Base-by-base conservation (phyloP, 495 filamentous ascomycete species). In the Aspergillus saccharolyticus region DNA sequence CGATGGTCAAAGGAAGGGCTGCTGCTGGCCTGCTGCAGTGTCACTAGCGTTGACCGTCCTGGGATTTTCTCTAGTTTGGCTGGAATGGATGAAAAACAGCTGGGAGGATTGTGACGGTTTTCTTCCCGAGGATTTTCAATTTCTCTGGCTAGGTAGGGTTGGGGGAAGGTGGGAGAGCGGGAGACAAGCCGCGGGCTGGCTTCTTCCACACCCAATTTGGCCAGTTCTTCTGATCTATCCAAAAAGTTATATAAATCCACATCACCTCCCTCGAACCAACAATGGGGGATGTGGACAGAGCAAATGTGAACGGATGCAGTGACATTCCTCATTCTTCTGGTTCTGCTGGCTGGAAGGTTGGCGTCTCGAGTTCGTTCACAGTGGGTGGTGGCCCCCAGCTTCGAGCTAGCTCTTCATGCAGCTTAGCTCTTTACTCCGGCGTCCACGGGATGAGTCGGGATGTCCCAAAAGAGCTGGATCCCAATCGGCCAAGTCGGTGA, bases 141-240 rank as follows among this genome's bases (percentile, higher is more conserved):
- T 39, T 39, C 33, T 39, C 10, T 39, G 33, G 33, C 33, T 39
- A 39, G 33, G 33, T 39, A 39, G 33, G 33, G 33, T 30, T 28
- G 17, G 16, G 4, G 12, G 16, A 21, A 21, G 22, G 15, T 6
- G 9, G 15, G 47, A 15, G 2, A 18, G 22, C 47, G 15, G 28
- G 20, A 52, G 50, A 15, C 39, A 24, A 9, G 16, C 25, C 12
- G 44, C 46, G 47, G 42, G 30, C 44, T 42, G 18, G 42, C 49
- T 16, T 51, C 54, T 46, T 56, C 54, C 12, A 5, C 42, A 16
- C 22, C 53, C 22, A 48, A 17, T 39, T 44, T 48, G 24, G 30
- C 49, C 56, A 53, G 44, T 57, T 57, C 46, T 48, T 57, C 48
- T 57, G 55, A 57, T 57, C 20, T 57, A 57, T 57, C 47, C 55